Conservation (phyloP, 139 green algal genomes). For the Marvania coccoides region DNA sequence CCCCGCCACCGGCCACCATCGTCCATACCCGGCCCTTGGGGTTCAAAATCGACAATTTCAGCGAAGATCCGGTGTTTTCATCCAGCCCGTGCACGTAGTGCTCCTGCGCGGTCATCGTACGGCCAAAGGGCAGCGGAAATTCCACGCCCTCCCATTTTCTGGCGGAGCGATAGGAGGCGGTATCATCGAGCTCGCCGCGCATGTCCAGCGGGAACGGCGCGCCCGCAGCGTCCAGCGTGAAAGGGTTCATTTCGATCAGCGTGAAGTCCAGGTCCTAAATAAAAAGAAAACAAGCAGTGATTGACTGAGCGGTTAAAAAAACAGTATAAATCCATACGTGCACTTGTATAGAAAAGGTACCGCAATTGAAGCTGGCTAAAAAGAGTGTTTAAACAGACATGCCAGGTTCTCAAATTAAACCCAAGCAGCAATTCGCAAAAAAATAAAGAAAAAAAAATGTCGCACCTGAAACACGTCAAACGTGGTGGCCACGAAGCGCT, state of each 20-base stretch:
- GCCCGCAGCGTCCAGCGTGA: conserved; percentile 65
- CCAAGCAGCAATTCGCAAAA: not conserved
- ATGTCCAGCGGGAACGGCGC: conserved; percentile 65
- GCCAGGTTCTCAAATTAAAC: not conserved
- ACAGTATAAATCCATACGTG: too few relatives aligned
- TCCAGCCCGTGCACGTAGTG: conserved; percentile 43
- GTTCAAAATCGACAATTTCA: conserved; percentile 93
- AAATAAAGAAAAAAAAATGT: not conserved
- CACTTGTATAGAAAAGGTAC: too few relatives aligned
- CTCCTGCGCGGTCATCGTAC: conserved; percentile 65
- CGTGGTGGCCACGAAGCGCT: conserved; percentile 51
- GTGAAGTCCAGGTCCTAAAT: conserved; percentile 81
- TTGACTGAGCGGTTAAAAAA: too few relatives aligned
- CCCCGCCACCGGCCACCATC: conserved; percentile 87
- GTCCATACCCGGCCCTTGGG: conserved; percentile 84
- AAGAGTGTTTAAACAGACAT: too few relatives aligned
- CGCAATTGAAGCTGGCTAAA: too few relatives aligned
- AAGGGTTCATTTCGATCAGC: conserved; percentile 94
- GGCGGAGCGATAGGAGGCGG: conserved; percentile 62
- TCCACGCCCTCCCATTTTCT: conserved; percentile 60
- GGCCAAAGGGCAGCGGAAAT: conserved; percentile 89
- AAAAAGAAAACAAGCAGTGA: too few relatives aligned
- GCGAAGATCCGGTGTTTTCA: conserved; percentile 70
- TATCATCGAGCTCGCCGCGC: conserved; percentile 87
- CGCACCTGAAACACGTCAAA: not conserved